phyloP scores from a whole-genome alignment of 1,139 yeast genomes.

The Yamadazyma kanchanaburiensis region DNA sequence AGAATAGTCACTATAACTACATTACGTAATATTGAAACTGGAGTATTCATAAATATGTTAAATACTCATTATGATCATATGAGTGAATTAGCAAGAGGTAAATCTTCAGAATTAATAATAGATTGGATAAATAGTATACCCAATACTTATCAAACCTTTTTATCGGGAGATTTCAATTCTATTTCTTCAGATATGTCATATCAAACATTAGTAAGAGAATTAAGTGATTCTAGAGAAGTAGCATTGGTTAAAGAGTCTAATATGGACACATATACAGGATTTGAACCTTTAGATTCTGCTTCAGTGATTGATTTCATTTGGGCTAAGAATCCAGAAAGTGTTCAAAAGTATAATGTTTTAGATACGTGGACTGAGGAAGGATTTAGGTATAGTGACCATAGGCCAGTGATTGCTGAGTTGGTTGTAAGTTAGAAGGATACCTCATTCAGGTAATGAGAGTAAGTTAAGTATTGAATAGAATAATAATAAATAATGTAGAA shows the following conservation, averaged over 20 bases:
- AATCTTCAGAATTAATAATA: constrained; percentile 26
- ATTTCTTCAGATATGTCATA: constrained; percentile 10
- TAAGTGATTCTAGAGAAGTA: constrained; percentile 17
- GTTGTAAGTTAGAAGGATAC: too few species aligned
- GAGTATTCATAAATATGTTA: constrained; percentile 26
- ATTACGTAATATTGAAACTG: constrained; percentile 19
- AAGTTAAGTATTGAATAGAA: too few species aligned
- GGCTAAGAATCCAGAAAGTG: constrained; percentile 17
- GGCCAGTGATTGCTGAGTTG: constrained; percentile 33
- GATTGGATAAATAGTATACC: constrained; percentile 25
- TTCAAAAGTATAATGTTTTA: constrained; percentile 32
- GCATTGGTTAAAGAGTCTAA: constrained; percentile 16
- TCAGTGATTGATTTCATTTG: constrained; percentile 27
- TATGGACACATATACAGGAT: constrained; percentile 38
- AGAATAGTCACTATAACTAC: constrained; percentile 41
- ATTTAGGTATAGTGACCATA: constrained; percentile 37
- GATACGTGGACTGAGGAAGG: constrained; percentile 23
- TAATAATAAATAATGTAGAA: too few species aligned
- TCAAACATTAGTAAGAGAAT: constrained; percentile 22
- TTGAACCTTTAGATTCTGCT: constrained; percentile 19
- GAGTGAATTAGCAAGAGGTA: constrained; percentile 33
- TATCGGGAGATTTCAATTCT: constrained; percentile 18
- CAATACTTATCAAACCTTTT: constrained; percentile 29
- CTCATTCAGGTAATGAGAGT: too few species aligned
- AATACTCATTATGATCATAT: constrained; percentile 45